Base-by-base conservation (phyloP, 2,329 filamentous ascomycete species). In the Aspergillus aculeatinus region DNA sequence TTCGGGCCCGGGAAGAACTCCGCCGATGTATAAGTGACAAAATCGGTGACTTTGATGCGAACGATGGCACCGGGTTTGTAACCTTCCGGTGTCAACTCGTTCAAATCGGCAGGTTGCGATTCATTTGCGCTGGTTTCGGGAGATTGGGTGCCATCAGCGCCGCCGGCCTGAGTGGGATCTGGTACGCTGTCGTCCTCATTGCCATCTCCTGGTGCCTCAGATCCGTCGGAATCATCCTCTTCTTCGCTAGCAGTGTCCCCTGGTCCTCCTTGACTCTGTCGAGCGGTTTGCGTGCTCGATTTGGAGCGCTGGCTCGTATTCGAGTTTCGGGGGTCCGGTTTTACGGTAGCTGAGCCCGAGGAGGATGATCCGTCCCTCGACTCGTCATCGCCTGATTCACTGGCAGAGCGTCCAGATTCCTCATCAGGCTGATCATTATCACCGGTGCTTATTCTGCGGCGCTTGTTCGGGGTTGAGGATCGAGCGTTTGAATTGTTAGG, bases 21-120 rank as follows among this genome's bases (percentile, higher is more conserved):
- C 58, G 92, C 94, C 56, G 89, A 87, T 53, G 91, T 92, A 77
- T 99, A 99, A 0, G 95, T 99, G 58, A 99, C 92, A 68, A 99
- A 99, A 76, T 98, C 91, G 52, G 84, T 85, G 49, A 98, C 83
- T 67, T 87, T 89, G 51, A 99, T 92, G 39, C 93, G 87, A 52
- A 97, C 87, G 67, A 99, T 96, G 10, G 95, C 89, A 11, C 95
- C 95, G 2, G 92, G 87, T 51, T 75, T 75, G 60, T 72, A 75
- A 2, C 63, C 69, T 42, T 69, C 66, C 4, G 65, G 64, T 2
- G 60, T 63, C 12, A 62, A 33, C 39, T 58, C 65, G 54, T 56
- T 49, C 33, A 60, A 58, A 19, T 54, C 42, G n/a, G 50, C 55
- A 48, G 55, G 58, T 27, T 42, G 58, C 23, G 42, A 35, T n/a